These are phyloP conservation scores for Xerocomellus chrysenteron DNA, from an alignment of 768 basidiomycete species.

Conservation along the genomic window DNA sequence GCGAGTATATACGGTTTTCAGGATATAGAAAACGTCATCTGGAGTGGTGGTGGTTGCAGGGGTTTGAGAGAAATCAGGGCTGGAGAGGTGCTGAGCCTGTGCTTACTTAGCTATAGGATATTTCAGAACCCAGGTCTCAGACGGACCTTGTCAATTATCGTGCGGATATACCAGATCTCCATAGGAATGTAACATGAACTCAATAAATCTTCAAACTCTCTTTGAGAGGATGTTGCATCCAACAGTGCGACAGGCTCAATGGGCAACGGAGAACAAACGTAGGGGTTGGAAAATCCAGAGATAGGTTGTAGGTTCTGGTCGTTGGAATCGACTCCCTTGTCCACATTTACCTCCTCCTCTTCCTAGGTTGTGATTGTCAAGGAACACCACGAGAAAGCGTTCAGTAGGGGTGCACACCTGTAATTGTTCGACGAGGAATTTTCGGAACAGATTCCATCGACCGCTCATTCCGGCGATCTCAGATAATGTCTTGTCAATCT, in stretches of 20 bases:
- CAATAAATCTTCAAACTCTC: constrained; percentile 65
- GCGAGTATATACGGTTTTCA: constrained; percentile 80
- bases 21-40: constrained; percentile 95
- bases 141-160: constrained; percentile 82
- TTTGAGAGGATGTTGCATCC: constrained; percentile 52
- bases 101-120: not conserved
- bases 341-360: constrained; percentile 11
- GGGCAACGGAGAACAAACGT: not conserved
- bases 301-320: constrained; percentile 1
- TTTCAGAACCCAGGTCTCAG: not conserved
- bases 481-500: constrained; percentile 86
- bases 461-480: constrained; percentile 90
- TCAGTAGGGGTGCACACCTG: constrained; percentile 41
- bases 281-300: not conserved
- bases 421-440: constrained; percentile 77
- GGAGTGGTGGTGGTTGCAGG: constrained; percentile 74
- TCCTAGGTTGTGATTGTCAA: constrained; percentile 12
- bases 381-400: not conserved
- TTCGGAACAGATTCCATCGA: constrained; percentile 87
- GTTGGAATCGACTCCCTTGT: constrained; percentile 1
- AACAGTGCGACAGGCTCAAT: constrained; percentile 29
- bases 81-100: constrained; percentile 87
- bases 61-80: constrained; percentile 60
- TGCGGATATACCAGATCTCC: constrained; percentile 89
- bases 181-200: constrained; percentile 80